phyloP scores from a whole-genome alignment of 352 stramenopile genomes.

The Globisporangium radiosum region DNA sequence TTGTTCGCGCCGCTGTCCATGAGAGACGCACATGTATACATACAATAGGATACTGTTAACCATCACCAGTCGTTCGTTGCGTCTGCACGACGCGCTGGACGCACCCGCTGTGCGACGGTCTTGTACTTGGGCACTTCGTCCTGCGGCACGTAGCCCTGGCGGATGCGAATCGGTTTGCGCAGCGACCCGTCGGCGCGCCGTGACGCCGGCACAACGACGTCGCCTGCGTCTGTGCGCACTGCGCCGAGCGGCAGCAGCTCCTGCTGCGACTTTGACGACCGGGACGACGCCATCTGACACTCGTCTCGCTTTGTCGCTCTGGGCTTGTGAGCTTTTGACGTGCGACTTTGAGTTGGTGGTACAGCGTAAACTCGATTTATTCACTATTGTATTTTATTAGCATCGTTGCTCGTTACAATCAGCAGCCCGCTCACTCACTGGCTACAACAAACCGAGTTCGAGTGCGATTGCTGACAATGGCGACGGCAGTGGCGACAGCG shows the following conservation, averaged over 20 bases:
- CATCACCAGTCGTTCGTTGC: no score
- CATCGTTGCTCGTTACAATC: no score
- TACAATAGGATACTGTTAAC: no score
- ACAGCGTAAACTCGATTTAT: neutral
- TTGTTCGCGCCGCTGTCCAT: constrained; percentile 9
- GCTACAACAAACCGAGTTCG: no score
- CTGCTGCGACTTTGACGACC: neutral
- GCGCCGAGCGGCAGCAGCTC: constrained; percentile 46
- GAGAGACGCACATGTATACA: constrained; percentile 1
- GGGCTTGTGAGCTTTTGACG: neutral
- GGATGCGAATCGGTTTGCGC: constrained; percentile 77
- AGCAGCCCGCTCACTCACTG: no score
- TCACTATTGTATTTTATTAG: neutral
- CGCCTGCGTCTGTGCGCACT: constrained; percentile 47
- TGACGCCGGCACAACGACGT: constrained; percentile 60
- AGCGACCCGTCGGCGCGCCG: constrained; percentile 62
- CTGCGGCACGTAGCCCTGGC: constrained; percentile 72
- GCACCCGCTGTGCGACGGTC: constrained; percentile 49
- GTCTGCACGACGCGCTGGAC: neutral
- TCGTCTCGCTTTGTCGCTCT: neutral
- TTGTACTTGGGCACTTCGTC: constrained; percentile 82
- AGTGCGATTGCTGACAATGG: no score
- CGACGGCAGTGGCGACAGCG: neutral
- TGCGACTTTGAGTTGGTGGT: neutral
- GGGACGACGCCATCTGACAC: neutral